Evolutionary conservation across 352 stramenopile genomes (phyloP).

Genomic region (Phytophthora sansomeana): DNA sequence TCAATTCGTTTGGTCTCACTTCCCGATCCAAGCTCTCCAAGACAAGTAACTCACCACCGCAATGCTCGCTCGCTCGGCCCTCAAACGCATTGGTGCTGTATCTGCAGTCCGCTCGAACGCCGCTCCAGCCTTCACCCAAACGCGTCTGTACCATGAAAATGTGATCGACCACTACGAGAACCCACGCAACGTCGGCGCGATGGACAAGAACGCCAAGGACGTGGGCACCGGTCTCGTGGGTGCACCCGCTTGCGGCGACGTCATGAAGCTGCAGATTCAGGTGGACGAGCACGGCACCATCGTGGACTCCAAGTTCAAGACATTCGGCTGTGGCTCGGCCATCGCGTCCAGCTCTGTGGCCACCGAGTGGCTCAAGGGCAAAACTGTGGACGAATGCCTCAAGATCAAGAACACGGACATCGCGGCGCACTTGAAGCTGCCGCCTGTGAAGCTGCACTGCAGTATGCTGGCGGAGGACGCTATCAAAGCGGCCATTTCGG

Average conservation of each 20-base stretch:
- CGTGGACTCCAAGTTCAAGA: conserved; percentile 99
- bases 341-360: conserved; percentile 98
- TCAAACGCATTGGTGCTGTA: conserved; percentile 61
- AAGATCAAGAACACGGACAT: conserved; percentile 99
- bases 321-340: conserved; percentile 98
- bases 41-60: too few species aligned
- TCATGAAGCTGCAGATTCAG: conserved; percentile 99
- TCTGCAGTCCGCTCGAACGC: conserved; percentile 9
- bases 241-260: conserved; percentile 98
- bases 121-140: conserved; percentile 30
- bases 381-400: conserved; percentile 95
- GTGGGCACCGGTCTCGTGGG: conserved; percentile 99
- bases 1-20: too few species aligned
- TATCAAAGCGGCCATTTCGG: conserved; percentile 99
- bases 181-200: conserved; percentile 97
- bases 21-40: too few species aligned
- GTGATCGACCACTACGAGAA: conserved; percentile 99
- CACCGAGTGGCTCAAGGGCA: conserved; percentile 99
- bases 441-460: conserved; percentile 99
- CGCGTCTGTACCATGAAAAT: conserved; percentile 97
- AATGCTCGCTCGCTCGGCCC: conserved; percentile 62
- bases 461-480: conserved; percentile 99
- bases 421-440: conserved; percentile 98
- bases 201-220: conserved; percentile 97
- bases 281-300: conserved; percentile 97